Evolutionary conservation across 1,284 basidiomycete species (phyloP), one percentile per base, ranked within the genome.

Genomic region (Cystobasidiaceae sp.): DNA sequence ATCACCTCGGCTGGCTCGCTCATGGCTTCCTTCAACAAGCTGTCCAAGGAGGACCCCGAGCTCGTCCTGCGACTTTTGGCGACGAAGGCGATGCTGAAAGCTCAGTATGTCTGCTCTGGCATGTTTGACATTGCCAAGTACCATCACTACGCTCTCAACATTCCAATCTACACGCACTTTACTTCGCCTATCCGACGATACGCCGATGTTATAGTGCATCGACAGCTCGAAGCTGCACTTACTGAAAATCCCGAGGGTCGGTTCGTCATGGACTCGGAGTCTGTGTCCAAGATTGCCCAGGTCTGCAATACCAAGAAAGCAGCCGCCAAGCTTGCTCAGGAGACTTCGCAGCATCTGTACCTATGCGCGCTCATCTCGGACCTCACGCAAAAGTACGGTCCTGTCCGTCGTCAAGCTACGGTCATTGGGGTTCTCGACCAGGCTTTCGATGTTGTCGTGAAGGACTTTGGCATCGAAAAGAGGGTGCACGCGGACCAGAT

Each of bases 101-200:
- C 96, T 69, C 93, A 93, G 77, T 97, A 98, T 79, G 98, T 97
- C 85, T 98, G 94, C 76, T 86, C 93, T 27, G 96, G 96, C 70
- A 96, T 97, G 91, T 82, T 98, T 71, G 96, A 99, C 78, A 98
- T 98, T 74, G 90, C 93, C 46, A 97, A 98, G 80, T 99, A 97
- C 76, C 80, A 84, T 34, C 96, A 99, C 79, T 97, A 90, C 76
- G 87, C 93, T 1, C 81, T 98, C 72, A 94, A 87, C 72, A 81
- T 86, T 7, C 93, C 96, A 7, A 81, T 98, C 55, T 98, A 98
- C 81, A 96, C 93, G 25, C 94, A 98, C 78, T 98, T 97, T 78
- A 96, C 93, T 65, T 78, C 70, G 30, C 67, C 64, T 5, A 71
- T 71, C 45, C 70, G 71, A 44, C 59, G 70, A 25, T 96, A 93